Conservation (phyloP, 257 asterid species). For the Euphrasia confusa region DNA sequence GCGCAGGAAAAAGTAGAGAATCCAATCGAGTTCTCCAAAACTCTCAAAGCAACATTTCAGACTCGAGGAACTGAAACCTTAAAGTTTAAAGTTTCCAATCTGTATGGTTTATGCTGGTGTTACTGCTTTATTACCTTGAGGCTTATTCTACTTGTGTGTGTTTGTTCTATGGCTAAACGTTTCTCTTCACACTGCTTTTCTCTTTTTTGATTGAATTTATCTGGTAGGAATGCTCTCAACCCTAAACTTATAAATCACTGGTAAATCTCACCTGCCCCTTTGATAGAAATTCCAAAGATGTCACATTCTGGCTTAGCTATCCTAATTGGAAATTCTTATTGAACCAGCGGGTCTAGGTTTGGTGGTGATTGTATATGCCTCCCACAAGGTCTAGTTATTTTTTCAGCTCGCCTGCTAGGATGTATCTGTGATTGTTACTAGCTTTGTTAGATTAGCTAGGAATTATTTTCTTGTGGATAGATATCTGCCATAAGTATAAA, state of each 20-base stretch:
- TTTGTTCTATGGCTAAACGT: constrained; percentile 15
- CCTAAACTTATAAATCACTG: constrained; percentile 11
- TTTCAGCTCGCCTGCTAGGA: too few relatives aligned
- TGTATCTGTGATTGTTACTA: too few relatives aligned
- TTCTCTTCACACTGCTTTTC: background rate
- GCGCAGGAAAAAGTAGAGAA: constrained; percentile 82
- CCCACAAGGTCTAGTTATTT: too few relatives aligned
- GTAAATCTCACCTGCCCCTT: constrained; percentile 4
- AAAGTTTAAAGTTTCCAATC: constrained; percentile 74
- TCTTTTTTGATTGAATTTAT: constrained; percentile 12
- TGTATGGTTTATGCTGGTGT: constrained; percentile 55
- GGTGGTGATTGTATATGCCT: too few relatives aligned
- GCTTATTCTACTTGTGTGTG: constrained; percentile 23
- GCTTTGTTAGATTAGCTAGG: too few relatives aligned
- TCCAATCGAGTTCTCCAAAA: constrained; percentile 78
- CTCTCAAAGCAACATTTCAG: constrained; percentile 75
- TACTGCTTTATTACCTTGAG: constrained; percentile 19
- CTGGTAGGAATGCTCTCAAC: constrained; percentile 19
- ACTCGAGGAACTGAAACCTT: constrained; percentile 65
- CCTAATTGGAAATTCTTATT: constrained; percentile 11
- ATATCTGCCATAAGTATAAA: too few relatives aligned
- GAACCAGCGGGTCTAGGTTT: background rate
- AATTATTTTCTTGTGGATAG: too few relatives aligned
- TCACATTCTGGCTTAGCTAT: constrained; percentile 17
- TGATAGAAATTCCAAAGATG: background rate